A percentile compares a stretch with the other conserved stretches of the same genome.
These are phyloP conservation scores for Moesziomyces aphidis DNA, from an alignment of 1,284 basidiomycete genomes.

Conservation along the genomic window DNA sequence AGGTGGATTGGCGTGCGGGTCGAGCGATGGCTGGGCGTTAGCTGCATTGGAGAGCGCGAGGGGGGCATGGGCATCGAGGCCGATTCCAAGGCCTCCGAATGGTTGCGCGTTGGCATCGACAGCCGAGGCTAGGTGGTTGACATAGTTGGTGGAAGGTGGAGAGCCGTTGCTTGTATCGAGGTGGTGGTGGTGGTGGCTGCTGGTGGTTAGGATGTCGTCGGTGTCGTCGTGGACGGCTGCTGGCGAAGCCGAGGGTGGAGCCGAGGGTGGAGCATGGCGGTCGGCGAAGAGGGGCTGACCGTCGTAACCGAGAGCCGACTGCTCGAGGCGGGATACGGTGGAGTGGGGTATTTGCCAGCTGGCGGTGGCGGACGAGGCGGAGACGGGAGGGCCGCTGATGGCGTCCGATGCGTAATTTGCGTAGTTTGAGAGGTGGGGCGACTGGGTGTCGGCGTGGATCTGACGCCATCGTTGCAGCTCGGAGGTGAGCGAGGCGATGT, in stretches of 20 bases:
- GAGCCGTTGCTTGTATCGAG: conserved; percentile 35
- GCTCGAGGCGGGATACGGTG: conserved; percentile 40
- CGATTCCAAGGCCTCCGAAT: conserved; percentile 45
- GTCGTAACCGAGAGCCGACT: conserved; percentile 44
- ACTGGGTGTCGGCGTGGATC: conserved; percentile 20
- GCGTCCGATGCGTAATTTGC: background rate
- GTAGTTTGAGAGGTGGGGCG: conserved; percentile 14
- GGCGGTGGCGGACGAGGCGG: conserved; percentile 9
- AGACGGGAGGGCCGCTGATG: conserved; percentile 2
- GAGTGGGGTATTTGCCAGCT: conserved; percentile 17
- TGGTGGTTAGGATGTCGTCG: conserved; percentile 19
- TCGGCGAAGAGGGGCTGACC: conserved; percentile 31
- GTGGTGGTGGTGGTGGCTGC: conserved; percentile 11
- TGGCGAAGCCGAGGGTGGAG: background rate
- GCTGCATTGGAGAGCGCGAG: conserved; percentile 9
- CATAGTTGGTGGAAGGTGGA: conserved; percentile 46
- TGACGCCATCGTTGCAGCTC: conserved; percentile 73
- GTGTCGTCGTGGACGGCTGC: conserved; percentile 3
- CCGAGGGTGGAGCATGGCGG: conserved; percentile 4
- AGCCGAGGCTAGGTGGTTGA: conserved; percentile 27
- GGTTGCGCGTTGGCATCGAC: conserved; percentile 8
- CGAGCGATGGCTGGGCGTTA: conserved; percentile 1
- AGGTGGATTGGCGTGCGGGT: background rate
- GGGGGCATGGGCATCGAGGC: conserved; percentile 35
- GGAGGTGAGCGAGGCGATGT: conserved; percentile 76